phyloP scores from a whole-genome alignment of 78 protist species.

The Dictyostelium intermedium region DNA sequence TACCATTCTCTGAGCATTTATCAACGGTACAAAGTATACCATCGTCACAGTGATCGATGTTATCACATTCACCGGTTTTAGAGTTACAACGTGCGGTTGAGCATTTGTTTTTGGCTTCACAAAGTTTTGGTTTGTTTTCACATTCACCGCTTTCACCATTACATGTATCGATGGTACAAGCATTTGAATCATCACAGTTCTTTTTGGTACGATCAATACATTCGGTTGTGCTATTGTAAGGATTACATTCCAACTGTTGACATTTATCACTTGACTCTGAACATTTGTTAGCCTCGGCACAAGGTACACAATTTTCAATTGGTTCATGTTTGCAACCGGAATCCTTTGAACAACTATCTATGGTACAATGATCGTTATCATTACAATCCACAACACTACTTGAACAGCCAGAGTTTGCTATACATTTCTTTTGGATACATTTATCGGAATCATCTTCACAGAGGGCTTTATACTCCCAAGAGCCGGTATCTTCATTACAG shows the following conservation, averaged over 20 bases:
- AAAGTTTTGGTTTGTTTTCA: neutral
- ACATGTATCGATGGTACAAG: conserved; percentile 19
- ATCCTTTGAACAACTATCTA: conserved; percentile 14
- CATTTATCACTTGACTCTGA: neutral
- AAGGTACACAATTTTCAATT: conserved; percentile 27
- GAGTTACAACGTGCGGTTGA: conserved; percentile 6
- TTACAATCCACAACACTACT: neutral
- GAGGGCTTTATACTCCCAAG: neutral
- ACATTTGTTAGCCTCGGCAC: neutral
- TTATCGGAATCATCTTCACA: conserved; percentile 44
- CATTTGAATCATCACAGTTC: neutral
- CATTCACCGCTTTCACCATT: neutral
- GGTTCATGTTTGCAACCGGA: conserved; percentile 2
- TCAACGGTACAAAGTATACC: conserved; percentile 51
- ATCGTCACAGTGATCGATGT: conserved; percentile 27
- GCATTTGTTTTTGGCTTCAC: conserved; percentile 14
- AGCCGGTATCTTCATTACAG: neutral
- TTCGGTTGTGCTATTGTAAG: neutral
- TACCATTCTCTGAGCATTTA: conserved; percentile 21
- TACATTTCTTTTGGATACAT: conserved; percentile 44
- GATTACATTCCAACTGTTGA: conserved; percentile 36
- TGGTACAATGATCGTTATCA: conserved; percentile 45
- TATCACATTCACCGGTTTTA: neutral
- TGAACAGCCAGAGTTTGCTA: conserved; percentile 11
- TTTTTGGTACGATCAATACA: neutral